Conservation (phyloP, 208 protist genomes). For the Acanthamoeba quina region DNA sequence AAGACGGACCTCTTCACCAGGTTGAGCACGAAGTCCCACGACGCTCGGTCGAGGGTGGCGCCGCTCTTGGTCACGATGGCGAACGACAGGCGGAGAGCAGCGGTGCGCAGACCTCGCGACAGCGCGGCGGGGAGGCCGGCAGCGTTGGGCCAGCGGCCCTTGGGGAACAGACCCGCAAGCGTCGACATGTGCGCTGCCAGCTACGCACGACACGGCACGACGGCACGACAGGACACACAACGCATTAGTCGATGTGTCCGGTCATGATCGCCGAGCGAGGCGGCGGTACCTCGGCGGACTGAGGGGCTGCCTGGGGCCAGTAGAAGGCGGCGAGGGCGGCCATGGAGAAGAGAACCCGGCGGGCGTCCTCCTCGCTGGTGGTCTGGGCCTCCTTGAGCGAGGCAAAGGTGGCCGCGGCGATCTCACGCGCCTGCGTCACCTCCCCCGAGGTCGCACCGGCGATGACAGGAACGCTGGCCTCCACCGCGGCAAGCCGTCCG, state of each 20-base stretch:
- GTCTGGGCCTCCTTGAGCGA: slow-evolving; percentile 38
- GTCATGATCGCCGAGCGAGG: neutral
- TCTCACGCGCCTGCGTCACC: neutral
- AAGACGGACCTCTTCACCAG: neutral
- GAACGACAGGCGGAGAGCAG: slow-evolving; percentile 1
- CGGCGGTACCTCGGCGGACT: neutral
- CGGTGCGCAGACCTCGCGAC: neutral
- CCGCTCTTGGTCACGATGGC: neutral
- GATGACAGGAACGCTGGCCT: slow-evolving; percentile 4
- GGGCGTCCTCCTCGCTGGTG: slow-evolving; percentile 17
- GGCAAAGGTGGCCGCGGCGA: slow-evolving; percentile 38
- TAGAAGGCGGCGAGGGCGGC: slow-evolving; percentile 38
- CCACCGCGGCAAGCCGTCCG: neutral
- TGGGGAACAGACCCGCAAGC: slow-evolving; percentile 22
- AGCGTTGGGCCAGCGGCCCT: slow-evolving; percentile 49
- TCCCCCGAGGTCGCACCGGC: neutral
- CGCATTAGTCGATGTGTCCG: neutral
- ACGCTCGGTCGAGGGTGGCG: neutral
- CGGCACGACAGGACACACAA: too few species aligned
- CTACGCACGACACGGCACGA: neutral
- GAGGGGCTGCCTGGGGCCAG: neutral
- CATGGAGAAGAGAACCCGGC: slow-evolving; percentile 4
- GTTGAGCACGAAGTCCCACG: slow-evolving; percentile 43
- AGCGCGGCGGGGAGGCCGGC: neutral
- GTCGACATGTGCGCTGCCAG: neutral